phyloP scores from a whole-genome alignment of 352 stramenopile genomes.

The Hyaloperonospora brassicae region DNA sequence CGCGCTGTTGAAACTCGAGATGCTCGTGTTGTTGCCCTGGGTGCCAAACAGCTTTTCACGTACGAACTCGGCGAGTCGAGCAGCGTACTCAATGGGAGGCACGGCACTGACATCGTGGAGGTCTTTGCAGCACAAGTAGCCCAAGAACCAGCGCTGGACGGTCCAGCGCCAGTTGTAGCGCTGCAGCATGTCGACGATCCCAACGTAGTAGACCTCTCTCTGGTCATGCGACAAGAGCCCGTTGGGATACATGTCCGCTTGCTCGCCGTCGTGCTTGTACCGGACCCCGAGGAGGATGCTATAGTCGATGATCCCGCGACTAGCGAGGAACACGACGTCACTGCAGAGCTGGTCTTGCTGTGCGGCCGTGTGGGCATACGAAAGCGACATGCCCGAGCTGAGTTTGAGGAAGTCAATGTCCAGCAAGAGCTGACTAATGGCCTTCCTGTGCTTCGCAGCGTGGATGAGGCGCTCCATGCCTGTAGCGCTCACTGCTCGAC shows the following conservation, averaged over 20 bases:
- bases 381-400: slow-evolving; percentile 47
- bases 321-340: slow-evolving; percentile 77
- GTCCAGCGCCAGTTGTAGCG: slow-evolving; percentile 84
- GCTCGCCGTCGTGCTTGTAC: slow-evolving; percentile 27
- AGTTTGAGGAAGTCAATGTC: slow-evolving; percentile 84
- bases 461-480: slow-evolving; percentile 63
- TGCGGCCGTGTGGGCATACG: slow-evolving; percentile 30
- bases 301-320: slow-evolving; percentile 81
- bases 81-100: slow-evolving; percentile 57
- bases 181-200: slow-evolving; percentile 79
- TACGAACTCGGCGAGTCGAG: slow-evolving; percentile 65
- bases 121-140: slow-evolving; percentile 68
- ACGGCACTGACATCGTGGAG: slow-evolving; percentile 77
- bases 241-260: slow-evolving; percentile 23
- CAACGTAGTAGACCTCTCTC: slow-evolving; percentile 66
- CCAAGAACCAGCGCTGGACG: slow-evolving; percentile 68
- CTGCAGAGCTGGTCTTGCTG: slow-evolving; percentile 66
- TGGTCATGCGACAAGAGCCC: slow-evolving; percentile 44
- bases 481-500: slow-evolving; percentile 52
- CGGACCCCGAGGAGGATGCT: slow-evolving; percentile 69
- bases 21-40: slow-evolving; percentile 23
- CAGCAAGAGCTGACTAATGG: slow-evolving; percentile 73
- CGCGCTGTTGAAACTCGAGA: slow-evolving; percentile 2
- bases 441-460: slow-evolving; percentile 41
- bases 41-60: slow-evolving; percentile 64